Conservation (phyloP, 1,284 basidiomycete genomes). For the Cutaneotrichosporon sp. region DNA sequence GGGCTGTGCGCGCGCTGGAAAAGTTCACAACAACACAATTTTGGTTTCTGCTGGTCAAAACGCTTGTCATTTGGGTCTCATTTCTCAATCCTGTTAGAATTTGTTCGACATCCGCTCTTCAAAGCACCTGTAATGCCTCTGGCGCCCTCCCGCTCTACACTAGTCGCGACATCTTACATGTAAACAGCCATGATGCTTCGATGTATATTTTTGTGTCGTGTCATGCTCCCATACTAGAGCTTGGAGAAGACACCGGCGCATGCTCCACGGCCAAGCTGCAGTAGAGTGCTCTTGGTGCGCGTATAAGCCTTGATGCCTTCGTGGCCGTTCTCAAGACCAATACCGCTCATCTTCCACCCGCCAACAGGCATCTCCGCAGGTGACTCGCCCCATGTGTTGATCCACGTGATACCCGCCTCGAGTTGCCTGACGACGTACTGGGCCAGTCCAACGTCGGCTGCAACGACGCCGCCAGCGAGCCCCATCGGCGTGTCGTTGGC, state of each 20-base stretch:
- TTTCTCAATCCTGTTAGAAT: too few species aligned
- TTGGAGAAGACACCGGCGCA: slow-evolving; percentile 15
- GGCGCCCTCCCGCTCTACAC: too few species aligned
- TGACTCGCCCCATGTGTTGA: slow-evolving; percentile 22
- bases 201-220: too few species aligned
- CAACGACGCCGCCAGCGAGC: slow-evolving; percentile 80
- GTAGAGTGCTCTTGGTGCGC: slow-evolving; percentile 14
- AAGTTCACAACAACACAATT: too few species aligned
- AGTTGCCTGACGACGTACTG: slow-evolving; percentile 73
- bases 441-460: slow-evolving; percentile 75
- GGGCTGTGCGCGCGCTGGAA: too few species aligned
- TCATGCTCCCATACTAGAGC: slow-evolving; percentile 4
- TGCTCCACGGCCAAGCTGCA: slow-evolving; percentile 10
- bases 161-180: too few species aligned
- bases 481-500: slow-evolving; percentile 84
- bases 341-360: slow-evolving; percentile 19
- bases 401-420: slow-evolving; percentile 68
- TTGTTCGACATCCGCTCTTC: too few species aligned
- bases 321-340: slow-evolving; percentile 19
- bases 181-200: too few species aligned
- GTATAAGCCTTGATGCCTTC: slow-evolving; percentile 21
- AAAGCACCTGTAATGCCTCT: too few species aligned
- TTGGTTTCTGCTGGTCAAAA: too few species aligned
- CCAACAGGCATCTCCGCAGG: slow-evolving; percentile 21
- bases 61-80: too few species aligned